Evolutionary conservation across 768 basidiomycete genomes (phyloP).

Genomic region (Pleurotus cornucopiae): DNA sequence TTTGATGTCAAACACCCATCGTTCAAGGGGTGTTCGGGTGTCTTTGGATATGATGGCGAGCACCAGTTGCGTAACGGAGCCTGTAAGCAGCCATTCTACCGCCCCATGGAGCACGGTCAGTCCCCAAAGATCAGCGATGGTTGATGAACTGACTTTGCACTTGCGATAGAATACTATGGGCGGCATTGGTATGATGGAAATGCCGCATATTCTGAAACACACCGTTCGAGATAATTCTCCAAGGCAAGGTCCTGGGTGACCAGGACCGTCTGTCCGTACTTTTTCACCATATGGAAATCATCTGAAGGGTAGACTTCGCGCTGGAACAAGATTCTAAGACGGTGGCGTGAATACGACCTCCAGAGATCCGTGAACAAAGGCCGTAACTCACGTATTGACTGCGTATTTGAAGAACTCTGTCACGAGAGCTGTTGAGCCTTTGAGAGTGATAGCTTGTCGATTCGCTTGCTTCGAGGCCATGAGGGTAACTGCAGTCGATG

Average conservation of each 20-base stretch:
- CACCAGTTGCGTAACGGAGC: slow-evolving; percentile 90
- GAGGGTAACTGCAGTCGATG: not conserved
- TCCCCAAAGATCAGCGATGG: slow-evolving; percentile 1
- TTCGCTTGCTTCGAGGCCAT: slow-evolving; percentile 38
- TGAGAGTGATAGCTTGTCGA: slow-evolving; percentile 86
- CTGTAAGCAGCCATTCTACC: slow-evolving; percentile 90
- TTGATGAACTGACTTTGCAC: slow-evolving; percentile 68
- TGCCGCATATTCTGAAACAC: slow-evolving; percentile 8
- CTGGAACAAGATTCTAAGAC: slow-evolving; percentile 85
- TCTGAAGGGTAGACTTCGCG: slow-evolving; percentile 96
- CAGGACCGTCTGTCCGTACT: slow-evolving; percentile 94
- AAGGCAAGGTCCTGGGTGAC: slow-evolving; percentile 91
- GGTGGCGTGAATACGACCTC: slow-evolving; percentile 11
- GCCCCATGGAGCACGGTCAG: not conserved
- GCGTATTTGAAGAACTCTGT: slow-evolving; percentile 99
- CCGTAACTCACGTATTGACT: slow-evolving; percentile 80
- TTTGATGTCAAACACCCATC: slow-evolving; percentile 98
- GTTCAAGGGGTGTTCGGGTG: slow-evolving; percentile 83
- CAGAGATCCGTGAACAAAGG: not conserved
- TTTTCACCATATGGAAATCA: slow-evolving; percentile 99
- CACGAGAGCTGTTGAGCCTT: slow-evolving; percentile 89
- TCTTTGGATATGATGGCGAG: slow-evolving; percentile 96
- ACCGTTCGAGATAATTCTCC: slow-evolving; percentile 91
- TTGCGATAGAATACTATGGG: slow-evolving; percentile 77
- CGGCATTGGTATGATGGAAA: slow-evolving; percentile 6